phyloP scores from a whole-genome alignment of 2,329 filamentous ascomycete genomes.

The Trichoderma sp. region DNA sequence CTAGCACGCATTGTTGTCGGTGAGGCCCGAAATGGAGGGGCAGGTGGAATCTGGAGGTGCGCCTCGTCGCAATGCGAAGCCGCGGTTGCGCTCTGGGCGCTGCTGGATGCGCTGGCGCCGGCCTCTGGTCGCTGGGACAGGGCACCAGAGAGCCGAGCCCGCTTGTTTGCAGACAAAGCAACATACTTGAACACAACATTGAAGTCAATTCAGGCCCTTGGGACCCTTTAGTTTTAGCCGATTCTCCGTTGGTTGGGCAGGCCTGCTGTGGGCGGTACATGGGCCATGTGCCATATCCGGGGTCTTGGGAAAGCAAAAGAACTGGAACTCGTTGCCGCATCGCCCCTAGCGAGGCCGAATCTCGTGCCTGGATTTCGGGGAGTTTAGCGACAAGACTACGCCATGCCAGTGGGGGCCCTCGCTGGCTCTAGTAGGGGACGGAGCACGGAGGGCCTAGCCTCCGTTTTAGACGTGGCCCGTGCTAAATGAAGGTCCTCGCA shows the following conservation, averaged over 20 bases:
- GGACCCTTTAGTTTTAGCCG: not conserved
- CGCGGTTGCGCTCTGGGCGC: not conserved
- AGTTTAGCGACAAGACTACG: constrained; percentile 10
- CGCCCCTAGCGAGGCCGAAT: constrained; percentile 19
- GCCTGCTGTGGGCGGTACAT: constrained; percentile 3
- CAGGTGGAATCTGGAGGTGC: not conserved
- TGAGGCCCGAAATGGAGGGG: constrained; percentile 20
- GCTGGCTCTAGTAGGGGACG: not conserved
- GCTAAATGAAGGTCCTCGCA: constrained; percentile 16
- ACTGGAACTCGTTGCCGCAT: constrained; percentile 7
- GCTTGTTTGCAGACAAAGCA: not conserved
- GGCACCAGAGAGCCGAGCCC: not conserved
- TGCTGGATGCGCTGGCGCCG: not conserved
- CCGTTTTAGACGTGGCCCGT: constrained; percentile 20
- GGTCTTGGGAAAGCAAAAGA: constrained; percentile 7
- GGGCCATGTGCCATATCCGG: constrained; percentile 18
- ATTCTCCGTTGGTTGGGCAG: constrained; percentile 12
- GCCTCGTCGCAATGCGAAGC: constrained; percentile 4
- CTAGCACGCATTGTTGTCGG: constrained; percentile 5
- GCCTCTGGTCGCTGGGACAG: not conserved
- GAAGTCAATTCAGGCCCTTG: not conserved
- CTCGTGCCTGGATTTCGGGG: constrained; percentile 21
- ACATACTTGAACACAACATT: no score
- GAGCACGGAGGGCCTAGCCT: not conserved
- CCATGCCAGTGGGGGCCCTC: not conserved